Percentiles rank a stretch among this genome's conserved stretches.
These are phyloP conservation scores for Didymella pomorum DNA, from an alignment of 2,329 filamentous ascomycete species.

Conservation along the genomic window DNA sequence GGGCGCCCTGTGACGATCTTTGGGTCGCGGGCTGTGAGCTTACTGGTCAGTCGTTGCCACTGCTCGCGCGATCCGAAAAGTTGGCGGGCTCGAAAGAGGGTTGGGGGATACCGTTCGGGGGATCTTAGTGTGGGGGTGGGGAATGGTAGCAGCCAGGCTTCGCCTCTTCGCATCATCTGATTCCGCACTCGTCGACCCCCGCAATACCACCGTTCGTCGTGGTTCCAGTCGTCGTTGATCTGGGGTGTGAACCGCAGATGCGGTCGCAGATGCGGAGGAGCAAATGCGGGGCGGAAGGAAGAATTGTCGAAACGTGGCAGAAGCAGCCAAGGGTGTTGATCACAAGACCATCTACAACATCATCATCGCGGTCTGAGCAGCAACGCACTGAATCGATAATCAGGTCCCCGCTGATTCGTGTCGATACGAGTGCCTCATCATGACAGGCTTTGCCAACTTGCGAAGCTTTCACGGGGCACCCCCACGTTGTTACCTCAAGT, in stretches of 20 bases:
- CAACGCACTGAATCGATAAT: slow-evolving; percentile 3
- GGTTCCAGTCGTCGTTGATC: slow-evolving; percentile 44
- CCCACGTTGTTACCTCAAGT: slow-evolving; percentile 38
- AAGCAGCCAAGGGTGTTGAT: background rate
- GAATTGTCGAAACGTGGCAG: slow-evolving; percentile 46
- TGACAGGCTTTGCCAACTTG: slow-evolving; percentile 10
- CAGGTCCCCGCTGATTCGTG: background rate
- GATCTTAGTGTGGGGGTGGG: slow-evolving; percentile 51
- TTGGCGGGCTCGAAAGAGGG: slow-evolving; percentile 43
- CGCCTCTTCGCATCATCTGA: slow-evolving; percentile 48
- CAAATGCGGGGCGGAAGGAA: slow-evolving; percentile 35
- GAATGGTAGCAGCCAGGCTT: slow-evolving; percentile 31
- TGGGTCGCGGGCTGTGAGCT: slow-evolving; percentile 34
- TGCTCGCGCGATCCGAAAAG: slow-evolving; percentile 44
- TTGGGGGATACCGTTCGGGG: slow-evolving; percentile 45
- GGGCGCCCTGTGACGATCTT: slow-evolving; percentile 49
- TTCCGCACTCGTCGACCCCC: slow-evolving; percentile 32
- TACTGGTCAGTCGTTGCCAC: slow-evolving; percentile 46
- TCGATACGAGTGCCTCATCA: slow-evolving; percentile 4
- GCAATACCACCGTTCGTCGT: slow-evolving; percentile 36
- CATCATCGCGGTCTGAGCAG: background rate
- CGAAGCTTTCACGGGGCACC: slow-evolving; percentile 19
- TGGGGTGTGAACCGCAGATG: slow-evolving; percentile 21
- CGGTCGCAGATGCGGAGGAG: slow-evolving; percentile 33
- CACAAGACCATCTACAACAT: slow-evolving; percentile 16